phyloP scores from a whole-genome alignment of 331 rosid species.

The Prunus yedoensis region DNA sequence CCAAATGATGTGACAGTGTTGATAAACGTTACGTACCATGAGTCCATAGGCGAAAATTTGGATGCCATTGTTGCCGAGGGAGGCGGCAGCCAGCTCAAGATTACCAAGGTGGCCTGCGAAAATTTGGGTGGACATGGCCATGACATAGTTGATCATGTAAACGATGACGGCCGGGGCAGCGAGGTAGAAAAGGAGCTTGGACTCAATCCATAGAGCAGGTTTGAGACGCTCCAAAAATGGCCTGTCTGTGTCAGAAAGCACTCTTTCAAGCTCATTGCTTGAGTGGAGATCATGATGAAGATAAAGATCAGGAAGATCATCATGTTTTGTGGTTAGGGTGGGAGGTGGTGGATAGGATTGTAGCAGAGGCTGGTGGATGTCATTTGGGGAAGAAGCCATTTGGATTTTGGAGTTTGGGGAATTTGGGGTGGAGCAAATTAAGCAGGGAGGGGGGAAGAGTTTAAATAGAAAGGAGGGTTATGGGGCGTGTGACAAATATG shows the following conservation, averaged over 20 bases:
- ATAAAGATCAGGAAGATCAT: too few species aligned
- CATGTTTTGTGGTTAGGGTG: neutral
- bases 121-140: slow-evolving; percentile 71
- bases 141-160: slow-evolving; percentile 53
- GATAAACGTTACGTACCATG: slow-evolving; percentile 37
- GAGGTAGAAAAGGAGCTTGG: slow-evolving; percentile 44
- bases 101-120: slow-evolving; percentile 73
- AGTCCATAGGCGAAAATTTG: slow-evolving; percentile 71
- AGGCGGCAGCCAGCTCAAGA: slow-evolving; percentile 70
- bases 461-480: neutral
- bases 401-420: neutral
- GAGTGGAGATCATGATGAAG: neutral
- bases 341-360: neutral
- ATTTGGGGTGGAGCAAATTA: neutral
- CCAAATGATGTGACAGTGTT: neutral
- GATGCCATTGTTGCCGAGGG: slow-evolving; percentile 69
- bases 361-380: slow-evolving; percentile 16
- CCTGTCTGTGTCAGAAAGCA: slow-evolving; percentile 34
- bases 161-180: slow-evolving; percentile 62
- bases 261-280: slow-evolving; percentile 39
- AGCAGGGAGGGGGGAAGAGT: neutral
- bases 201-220: slow-evolving; percentile 53
- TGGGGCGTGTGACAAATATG: neutral
- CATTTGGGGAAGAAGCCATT: slow-evolving; percentile 22
- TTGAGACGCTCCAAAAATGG: slow-evolving; percentile 38